Conservation (phyloP, 2,329 filamentous ascomycete species). For the Leptosphaerulina australis region DNA sequence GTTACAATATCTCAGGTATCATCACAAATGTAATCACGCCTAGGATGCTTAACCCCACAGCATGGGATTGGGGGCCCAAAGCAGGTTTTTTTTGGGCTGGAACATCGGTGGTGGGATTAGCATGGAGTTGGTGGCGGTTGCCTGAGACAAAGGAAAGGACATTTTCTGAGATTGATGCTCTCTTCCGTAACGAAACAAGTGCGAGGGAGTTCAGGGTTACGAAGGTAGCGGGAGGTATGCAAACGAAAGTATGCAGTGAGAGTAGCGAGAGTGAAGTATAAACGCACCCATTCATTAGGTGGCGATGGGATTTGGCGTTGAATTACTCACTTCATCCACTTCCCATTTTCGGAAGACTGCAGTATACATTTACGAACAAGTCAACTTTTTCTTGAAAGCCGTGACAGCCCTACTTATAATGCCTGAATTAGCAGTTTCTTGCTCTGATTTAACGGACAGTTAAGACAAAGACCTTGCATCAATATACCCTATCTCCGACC, state of each 20-base stretch:
- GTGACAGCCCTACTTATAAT: too few species aligned
- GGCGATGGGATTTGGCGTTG: too few species aligned
- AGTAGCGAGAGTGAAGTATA: too few species aligned
- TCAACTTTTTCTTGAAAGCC: too few species aligned
- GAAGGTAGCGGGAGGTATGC: background rate
- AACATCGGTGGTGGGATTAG: conserved; percentile 73
- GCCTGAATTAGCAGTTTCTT: too few species aligned
- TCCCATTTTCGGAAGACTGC: too few species aligned
- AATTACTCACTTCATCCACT: too few species aligned
- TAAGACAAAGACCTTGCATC: too few species aligned
- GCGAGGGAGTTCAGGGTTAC: conserved; percentile 26
- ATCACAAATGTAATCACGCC: conserved; percentile 83
- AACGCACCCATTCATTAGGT: too few species aligned
- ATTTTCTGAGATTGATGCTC: conserved; percentile 80
- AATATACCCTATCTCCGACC: too few species aligned
- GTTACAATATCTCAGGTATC: conserved; percentile 78
- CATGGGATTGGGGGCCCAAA: conserved; percentile 84
- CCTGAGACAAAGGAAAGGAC: conserved; percentile 78
- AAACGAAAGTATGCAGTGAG: background rate
- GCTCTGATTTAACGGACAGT: too few species aligned
- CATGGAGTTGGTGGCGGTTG: conserved; percentile 77
- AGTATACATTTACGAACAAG: too few species aligned
- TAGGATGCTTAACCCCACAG: conserved; percentile 44
- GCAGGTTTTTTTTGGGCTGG: conserved; percentile 85
- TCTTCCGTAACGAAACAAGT: conserved; percentile 66